A percentile compares a stretch with the other conserved stretches of the same genome.
These are phyloP conservation scores for Suhomyces bribrorum DNA, from an alignment of 1,139 yeast genomes.

Conservation along the genomic window DNA sequence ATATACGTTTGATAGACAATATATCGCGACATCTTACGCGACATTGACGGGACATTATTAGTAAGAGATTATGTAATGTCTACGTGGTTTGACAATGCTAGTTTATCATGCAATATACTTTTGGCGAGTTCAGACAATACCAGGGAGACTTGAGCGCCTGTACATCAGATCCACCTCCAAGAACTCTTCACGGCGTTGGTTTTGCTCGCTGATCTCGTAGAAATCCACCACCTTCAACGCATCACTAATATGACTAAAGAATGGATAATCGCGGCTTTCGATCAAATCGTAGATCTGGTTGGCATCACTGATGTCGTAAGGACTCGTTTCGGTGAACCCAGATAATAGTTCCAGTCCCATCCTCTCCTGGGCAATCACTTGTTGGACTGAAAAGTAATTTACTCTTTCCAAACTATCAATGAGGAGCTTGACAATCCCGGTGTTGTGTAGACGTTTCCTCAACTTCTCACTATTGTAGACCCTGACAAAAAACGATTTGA, in stretches of 20 bases:
- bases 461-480: constrained; percentile 47
- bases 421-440: constrained; percentile 36
- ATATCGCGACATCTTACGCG: background rate
- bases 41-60: background rate
- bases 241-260: constrained; percentile 43
- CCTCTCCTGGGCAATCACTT: constrained; percentile 2
- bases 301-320: constrained; percentile 12
- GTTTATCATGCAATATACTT: background rate
- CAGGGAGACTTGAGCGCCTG: constrained; percentile 11
- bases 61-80: background rate
- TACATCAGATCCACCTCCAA: constrained; percentile 11
- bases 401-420: constrained; percentile 28
- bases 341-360: constrained; percentile 2
- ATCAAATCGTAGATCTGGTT: constrained; percentile 26
- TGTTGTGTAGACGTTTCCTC: constrained; percentile 29
- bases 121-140: background rate
- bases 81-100: background rate
- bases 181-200: constrained; percentile 3
- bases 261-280: constrained; percentile 34
- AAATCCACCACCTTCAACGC: constrained; percentile 45
- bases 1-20: background rate
- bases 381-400: constrained; percentile 31
- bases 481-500: constrained; percentile 65
- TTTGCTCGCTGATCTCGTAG: constrained; percentile 25
- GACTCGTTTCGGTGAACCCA: constrained; percentile 5